Evolutionary conservation across 2,329 filamentous ascomycete genomes (phyloP).

Genomic region (Phyllosticta citriasiana): DNA sequence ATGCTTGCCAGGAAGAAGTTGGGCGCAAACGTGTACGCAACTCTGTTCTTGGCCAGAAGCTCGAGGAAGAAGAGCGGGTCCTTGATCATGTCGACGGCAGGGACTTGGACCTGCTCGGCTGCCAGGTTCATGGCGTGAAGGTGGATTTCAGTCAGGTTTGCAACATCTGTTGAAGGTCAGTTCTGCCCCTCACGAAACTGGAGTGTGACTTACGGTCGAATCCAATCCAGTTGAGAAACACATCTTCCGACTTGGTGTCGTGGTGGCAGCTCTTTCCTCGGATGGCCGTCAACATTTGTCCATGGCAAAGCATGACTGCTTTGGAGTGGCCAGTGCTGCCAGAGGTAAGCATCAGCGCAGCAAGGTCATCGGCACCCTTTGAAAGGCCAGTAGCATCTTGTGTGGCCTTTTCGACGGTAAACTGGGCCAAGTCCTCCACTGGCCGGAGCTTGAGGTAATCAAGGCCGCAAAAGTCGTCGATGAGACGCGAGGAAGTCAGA

Average conservation of each 20-base stretch:
- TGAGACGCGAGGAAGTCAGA: background rate
- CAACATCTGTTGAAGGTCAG: constrained; percentile 31
- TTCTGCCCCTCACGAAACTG: background rate
- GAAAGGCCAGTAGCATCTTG: background rate
- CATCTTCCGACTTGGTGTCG: constrained; percentile 5
- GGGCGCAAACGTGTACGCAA: constrained; percentile 37
- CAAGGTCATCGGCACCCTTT: constrained; percentile 7
- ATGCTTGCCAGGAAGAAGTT: constrained; percentile 31
- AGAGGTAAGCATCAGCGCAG: constrained; percentile 40
- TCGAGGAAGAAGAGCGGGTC: constrained; percentile 31
- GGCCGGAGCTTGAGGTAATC: background rate
- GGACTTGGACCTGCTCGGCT: constrained; percentile 38
- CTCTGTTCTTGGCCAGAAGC: constrained; percentile 31
- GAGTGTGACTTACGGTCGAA: constrained; percentile 32
- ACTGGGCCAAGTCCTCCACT: background rate
- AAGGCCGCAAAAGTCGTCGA: background rate
- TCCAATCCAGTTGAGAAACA: constrained; percentile 38
- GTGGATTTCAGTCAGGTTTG: constrained; percentile 42
- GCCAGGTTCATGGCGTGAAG: constrained; percentile 37
- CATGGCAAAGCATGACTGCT: constrained; percentile 36
- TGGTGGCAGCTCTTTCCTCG: constrained; percentile 27
- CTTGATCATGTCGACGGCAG: constrained; percentile 29
- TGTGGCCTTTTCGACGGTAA: background rate
- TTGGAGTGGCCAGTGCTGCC: constrained; percentile 43
- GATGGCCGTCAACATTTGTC: constrained; percentile 34